Evolutionary conservation across 2,329 filamentous ascomycete species (phyloP).

Genomic region (Penicillium sclerotiorum): DNA sequence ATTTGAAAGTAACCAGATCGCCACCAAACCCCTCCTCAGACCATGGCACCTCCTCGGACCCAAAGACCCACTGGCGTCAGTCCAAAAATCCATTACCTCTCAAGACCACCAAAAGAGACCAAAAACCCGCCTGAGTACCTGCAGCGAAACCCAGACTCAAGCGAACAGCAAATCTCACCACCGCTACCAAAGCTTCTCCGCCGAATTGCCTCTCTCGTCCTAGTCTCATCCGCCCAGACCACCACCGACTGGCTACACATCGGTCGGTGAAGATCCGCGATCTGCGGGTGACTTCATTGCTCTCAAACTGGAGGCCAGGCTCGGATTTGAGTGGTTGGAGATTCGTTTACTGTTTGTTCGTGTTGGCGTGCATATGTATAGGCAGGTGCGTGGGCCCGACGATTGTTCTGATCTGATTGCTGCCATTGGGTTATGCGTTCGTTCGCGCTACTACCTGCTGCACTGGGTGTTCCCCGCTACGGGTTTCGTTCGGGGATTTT

Average conservation of each 20-base stretch:
- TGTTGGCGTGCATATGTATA: too few species aligned
- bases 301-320: not conserved
- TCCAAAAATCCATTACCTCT: too few species aligned
- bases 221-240: slow-evolving; percentile 18
- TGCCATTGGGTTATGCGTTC: too few species aligned
- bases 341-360: too few species aligned
- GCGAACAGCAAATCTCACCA: too few species aligned
- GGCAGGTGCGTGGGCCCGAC: too few species aligned
- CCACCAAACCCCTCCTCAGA: not conserved
- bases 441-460: too few species aligned
- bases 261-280: not conserved
- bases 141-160: not conserved
- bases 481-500: too few species aligned
- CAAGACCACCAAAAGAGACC: not conserved
- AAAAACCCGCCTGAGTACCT: not conserved
- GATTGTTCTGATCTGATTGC: too few species aligned
- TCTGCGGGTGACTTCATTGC: not conserved
- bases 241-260: too few species aligned
- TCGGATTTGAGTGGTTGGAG: too few species aligned
- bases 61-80: not conserved
- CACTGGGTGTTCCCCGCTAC: too few species aligned
- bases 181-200: slow-evolving; percentile 8
- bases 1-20: not conserved
- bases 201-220: slow-evolving; percentile 24
- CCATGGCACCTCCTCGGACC: not conserved